A percentile compares a stretch with the other conserved stretches of the same genome.
phyloP scores from a whole-genome alignment of 2,329 filamentous ascomycete genomes.

The Botryosphaeria agaves region DNA sequence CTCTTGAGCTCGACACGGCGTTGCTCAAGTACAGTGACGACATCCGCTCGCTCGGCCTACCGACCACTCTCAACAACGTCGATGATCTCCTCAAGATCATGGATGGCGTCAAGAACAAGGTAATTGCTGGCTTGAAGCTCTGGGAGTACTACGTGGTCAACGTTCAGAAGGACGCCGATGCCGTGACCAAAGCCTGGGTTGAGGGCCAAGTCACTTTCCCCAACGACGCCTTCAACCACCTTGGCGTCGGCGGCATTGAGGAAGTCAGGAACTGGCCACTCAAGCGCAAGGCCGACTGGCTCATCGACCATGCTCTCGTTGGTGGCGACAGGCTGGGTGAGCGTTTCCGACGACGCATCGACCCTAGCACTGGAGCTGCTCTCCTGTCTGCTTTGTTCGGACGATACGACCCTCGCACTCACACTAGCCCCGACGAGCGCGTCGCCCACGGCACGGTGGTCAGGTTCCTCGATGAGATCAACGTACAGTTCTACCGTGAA shows the following conservation, averaged over 20 bases:
- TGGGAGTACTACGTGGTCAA: slow-evolving; percentile 92
- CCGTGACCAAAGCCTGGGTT: slow-evolving; percentile 55
- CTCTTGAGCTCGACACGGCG: slow-evolving; percentile 60
- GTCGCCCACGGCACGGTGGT: slow-evolving; percentile 33
- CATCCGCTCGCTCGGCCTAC: slow-evolving; percentile 51
- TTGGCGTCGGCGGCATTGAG: slow-evolving; percentile 32
- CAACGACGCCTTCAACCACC: slow-evolving; percentile 31
- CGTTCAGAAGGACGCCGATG: slow-evolving; percentile 52
- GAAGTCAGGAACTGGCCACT: slow-evolving; percentile 36
- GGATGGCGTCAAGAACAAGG: slow-evolving; percentile 65
- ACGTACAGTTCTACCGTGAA: slow-evolving; percentile 78
- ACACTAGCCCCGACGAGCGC: slow-evolving; percentile 32
- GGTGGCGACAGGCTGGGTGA: slow-evolving; percentile 63
- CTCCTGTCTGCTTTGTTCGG: slow-evolving; percentile 53
- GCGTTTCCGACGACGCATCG: slow-evolving; percentile 54
- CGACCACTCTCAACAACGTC: slow-evolving; percentile 50
- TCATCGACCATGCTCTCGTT: slow-evolving; percentile 50
- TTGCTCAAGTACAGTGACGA: slow-evolving; percentile 48
- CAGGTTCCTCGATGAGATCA: slow-evolving; percentile 64
- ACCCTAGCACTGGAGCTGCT: slow-evolving; percentile 52
- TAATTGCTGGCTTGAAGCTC: slow-evolving; percentile 58
- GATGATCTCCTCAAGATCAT: slow-evolving; percentile 69
- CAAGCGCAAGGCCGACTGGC: slow-evolving; percentile 43
- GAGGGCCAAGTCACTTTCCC: slow-evolving; percentile 39
- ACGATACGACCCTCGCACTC: slow-evolving; percentile 38